Percentiles rank a stretch among this genome's conserved stretches.
phyloP scores from a whole-genome alignment of 2,329 filamentous ascomycete genomes.

The Aschersonia sp. region DNA sequence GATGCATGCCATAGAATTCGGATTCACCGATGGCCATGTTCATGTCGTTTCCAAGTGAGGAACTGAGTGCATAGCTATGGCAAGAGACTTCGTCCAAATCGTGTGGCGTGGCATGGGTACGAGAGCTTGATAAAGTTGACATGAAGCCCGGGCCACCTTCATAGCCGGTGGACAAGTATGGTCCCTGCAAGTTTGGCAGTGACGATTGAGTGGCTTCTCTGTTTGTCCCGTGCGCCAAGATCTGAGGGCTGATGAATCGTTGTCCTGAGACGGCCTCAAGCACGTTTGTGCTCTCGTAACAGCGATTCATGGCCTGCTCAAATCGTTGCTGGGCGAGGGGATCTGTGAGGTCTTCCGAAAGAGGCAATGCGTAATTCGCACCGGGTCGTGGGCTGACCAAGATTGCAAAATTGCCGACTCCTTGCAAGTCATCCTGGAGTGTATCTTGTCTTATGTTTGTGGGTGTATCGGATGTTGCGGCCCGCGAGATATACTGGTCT shows the following conservation, averaged over 20 bases:
- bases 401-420: slow-evolving; percentile 2
- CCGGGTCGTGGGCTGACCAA: not conserved
- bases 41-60: not conserved
- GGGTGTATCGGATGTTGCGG: slow-evolving; percentile 2
- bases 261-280: not conserved
- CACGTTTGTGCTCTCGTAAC: not conserved
- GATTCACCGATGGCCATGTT: not conserved
- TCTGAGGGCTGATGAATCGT: not conserved
- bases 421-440: slow-evolving; percentile 3
- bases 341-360: not conserved
- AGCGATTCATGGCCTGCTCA: not conserved
- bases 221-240: not conserved
- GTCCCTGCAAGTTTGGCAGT: not conserved
- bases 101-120: not conserved
- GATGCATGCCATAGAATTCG: not conserved
- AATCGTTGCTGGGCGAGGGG: not conserved
- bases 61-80: not conserved
- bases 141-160: not conserved
- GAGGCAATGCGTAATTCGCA: not conserved
- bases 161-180: not conserved
- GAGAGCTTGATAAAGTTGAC: not conserved
- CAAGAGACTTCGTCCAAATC: not conserved
- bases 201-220: not conserved
- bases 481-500: slow-evolving; percentile 13
- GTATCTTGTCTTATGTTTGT: not conserved